Evolutionary conservation across 495 filamentous ascomycete species (phyloP), one percentile per base, ranked within the genome.

Genomic region (Xylaria palmicola): DNA sequence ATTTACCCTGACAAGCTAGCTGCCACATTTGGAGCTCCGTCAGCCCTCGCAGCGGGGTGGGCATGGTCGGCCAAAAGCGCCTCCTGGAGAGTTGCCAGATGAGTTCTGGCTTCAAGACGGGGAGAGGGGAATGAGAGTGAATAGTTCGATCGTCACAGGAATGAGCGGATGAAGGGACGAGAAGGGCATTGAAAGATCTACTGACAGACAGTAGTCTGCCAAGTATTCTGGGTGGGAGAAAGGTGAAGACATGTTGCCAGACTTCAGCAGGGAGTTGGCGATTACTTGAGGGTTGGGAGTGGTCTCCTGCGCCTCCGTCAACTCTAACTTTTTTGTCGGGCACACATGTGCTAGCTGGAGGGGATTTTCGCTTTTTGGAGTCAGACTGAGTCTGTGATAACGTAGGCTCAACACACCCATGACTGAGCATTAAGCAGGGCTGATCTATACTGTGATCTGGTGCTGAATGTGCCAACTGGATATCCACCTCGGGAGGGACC

Each of bases 11-110:
- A 65, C 79, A 80, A 34, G 80, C 74, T 37, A 89, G 68, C 53
- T 77, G 81, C 82, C 85, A 88, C 85, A 89, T 88, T 24, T 82
- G 77, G 24, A 85, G 73, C 63, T 89, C 86, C 30, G 79, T 77
- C 44, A 75, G 79, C 13, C 74, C 77, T 32, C 59, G 65, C n/a
- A 88, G 74, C 34, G 86, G 85, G 49, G 71, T 66, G 48, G 86
- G 86, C 74, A 86, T 81, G 39, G 78, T 76, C 3, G 78, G 81
- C 70, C 77, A 78, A 61, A 81, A 81, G 7, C 75, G 72, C 62
- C 80, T 77, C 60, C 85, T 81, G 30, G 85, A 86, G 57, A 79
- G 72, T 52, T 75, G 78, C 86, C 86, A 89, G 60, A 89, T 82
- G 41, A 71, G 66, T 66, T 86, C 81, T 59, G 85, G 79, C 50